phyloP scores from a whole-genome alignment of 805 yeast genomes.

The Yamadazyma insecticola region DNA sequence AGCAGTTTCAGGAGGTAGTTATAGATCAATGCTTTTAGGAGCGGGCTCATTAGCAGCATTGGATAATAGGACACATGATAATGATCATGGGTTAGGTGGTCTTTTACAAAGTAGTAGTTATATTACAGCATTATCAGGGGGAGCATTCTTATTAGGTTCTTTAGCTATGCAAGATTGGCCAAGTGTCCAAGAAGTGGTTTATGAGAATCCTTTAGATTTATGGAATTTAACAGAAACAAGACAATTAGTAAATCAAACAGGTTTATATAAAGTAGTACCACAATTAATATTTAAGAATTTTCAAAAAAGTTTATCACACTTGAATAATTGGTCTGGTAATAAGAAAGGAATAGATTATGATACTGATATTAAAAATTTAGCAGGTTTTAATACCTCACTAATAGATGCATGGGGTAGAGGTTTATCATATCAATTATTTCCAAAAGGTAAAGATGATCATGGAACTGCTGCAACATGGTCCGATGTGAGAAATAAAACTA shows the following conservation, averaged over 20 bases:
- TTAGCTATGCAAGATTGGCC: conserved; percentile 70
- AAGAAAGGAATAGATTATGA: conserved; percentile 44
- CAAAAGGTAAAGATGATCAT: conserved; percentile 19
- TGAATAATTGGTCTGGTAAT: conserved; percentile 23
- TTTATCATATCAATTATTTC: conserved; percentile 61
- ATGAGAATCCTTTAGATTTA: conserved; percentile 24
- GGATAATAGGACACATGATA: conserved; percentile 65
- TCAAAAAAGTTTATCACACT: conserved; percentile 22
- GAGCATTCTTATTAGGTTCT: conserved; percentile 75
- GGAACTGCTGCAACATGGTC: conserved; percentile 27
- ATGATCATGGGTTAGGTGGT: conserved; percentile 55
- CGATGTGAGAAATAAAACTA: conserved; percentile 22
- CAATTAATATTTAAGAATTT: conserved; percentile 20
- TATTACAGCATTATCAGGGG: conserved; percentile 77
- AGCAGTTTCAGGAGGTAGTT: conserved; percentile 40
- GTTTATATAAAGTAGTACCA: conserved; percentile 14
- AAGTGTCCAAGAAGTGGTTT: conserved; percentile 53
- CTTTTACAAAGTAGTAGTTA: conserved; percentile 67
- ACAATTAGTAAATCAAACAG: conserved; percentile 22
- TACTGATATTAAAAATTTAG: conserved; percentile 39
- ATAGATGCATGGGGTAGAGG: conserved; percentile 83
- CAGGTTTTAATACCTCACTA: conserved; percentile 64
- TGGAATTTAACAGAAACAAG: conserved; percentile 32
- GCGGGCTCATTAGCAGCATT: conserved; percentile 81
- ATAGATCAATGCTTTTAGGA: conserved; percentile 56